These are phyloP conservation scores for Fusarium nanum DNA, from an alignment of 2,329 filamentous ascomycete genomes.

Conservation along the genomic window DNA sequence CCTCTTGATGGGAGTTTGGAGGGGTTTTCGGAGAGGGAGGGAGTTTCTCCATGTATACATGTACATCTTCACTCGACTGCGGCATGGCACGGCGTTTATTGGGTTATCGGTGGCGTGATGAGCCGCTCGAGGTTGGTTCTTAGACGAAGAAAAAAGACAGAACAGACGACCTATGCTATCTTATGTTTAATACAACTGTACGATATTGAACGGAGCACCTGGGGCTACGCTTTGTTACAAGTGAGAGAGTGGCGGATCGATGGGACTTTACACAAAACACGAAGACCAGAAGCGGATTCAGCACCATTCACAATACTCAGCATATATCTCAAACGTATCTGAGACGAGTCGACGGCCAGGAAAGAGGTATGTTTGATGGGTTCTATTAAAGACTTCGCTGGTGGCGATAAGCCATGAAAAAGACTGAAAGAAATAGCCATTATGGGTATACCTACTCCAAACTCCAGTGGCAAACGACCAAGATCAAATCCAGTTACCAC, in stretches of 20 bases:
- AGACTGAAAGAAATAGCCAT: neutral
- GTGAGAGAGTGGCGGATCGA: too few species aligned
- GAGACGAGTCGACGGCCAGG: too few species aligned
- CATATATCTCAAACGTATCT: too few species aligned
- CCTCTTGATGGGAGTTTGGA: constrained; percentile 30
- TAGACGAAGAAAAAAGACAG: constrained; percentile 48
- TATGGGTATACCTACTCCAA: neutral
- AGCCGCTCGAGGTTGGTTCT: constrained; percentile 48
- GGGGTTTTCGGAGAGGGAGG: constrained; percentile 28
- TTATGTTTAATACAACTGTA: constrained; percentile 48
- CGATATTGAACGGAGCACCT: constrained; percentile 36
- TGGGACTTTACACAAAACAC: neutral
- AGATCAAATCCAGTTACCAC: neutral
- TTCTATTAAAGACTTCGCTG: neutral
- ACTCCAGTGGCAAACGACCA: neutral
- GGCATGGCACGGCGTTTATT: constrained; percentile 65
- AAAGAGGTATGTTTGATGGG: neutral
- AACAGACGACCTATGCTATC: constrained; percentile 44
- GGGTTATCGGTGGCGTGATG: constrained; percentile 46
- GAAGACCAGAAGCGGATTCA: too few species aligned
- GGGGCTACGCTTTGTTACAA: neutral
- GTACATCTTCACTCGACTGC: constrained; percentile 66
- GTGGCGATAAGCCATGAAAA: neutral
- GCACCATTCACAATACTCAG: too few species aligned
- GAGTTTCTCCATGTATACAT: constrained; percentile 51